phyloP scores from a whole-genome alignment of 1,284 basidiomycete genomes.

The Ceratobasidium sp. region DNA sequence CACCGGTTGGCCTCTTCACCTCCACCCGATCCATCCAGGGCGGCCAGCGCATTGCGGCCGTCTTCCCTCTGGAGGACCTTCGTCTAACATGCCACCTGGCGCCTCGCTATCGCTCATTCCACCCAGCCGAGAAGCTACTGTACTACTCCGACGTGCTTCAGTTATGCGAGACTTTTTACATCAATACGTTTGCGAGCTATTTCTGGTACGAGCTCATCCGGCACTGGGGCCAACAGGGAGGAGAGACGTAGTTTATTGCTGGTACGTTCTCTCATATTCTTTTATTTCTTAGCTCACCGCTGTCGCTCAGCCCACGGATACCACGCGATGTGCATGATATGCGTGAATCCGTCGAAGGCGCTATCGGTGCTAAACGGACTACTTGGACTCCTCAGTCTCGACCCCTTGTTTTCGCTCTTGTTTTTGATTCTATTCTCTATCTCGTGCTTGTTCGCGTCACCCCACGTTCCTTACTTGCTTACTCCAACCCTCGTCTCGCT shows the following conservation, averaged over 20 bases:
- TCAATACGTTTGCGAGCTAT: slow-evolving; percentile 17
- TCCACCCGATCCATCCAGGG: not conserved
- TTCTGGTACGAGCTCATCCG: slow-evolving; percentile 8
- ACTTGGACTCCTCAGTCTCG: too few relatives aligned
- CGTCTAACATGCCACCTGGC: slow-evolving; percentile 6
- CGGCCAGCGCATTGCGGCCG: not conserved
- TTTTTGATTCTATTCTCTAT: too few relatives aligned
- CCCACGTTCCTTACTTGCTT: too few relatives aligned
- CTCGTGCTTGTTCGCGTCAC: too few relatives aligned
- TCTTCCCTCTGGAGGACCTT: not conserved
- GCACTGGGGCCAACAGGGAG: slow-evolving; percentile 9
- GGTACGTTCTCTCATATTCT: too few relatives aligned
- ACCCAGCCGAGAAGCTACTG: not conserved
- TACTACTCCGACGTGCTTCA: not conserved
- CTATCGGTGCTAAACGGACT: too few relatives aligned
- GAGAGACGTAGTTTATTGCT: not conserved
- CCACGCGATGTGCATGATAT: too few relatives aligned
- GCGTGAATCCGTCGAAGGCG: too few relatives aligned
- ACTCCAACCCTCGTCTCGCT: too few relatives aligned
- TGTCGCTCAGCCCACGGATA: too few relatives aligned
- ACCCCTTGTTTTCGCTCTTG: too few relatives aligned
- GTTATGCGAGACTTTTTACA: not conserved
- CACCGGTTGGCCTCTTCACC: not conserved
- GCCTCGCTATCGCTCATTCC: not conserved
- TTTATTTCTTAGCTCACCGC: too few relatives aligned